Evolutionary conservation across 1,284 basidiomycete genomes (phyloP), one percentile per base, ranked within the genome.

Genomic region (Taiwanofungus camphoratus): DNA sequence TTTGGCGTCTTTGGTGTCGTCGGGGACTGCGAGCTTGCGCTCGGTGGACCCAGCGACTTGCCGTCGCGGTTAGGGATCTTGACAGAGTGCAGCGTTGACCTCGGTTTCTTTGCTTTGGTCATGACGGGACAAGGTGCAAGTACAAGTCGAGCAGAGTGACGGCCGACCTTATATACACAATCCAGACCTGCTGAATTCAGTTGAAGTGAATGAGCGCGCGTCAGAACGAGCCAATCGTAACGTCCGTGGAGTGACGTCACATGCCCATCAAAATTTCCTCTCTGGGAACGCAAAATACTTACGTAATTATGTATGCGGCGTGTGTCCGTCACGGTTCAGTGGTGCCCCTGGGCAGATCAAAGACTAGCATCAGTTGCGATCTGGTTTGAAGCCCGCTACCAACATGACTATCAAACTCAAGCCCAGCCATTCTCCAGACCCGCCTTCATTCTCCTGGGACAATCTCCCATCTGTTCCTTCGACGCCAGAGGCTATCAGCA

Each of bases 381-480:
- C n/a, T n/a, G n/a, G n/a, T n/a, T n/a, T n/a, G n/a, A n/a, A n/a
- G n/a, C n/a, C n/a, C n/a, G n/a, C n/a, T n/a, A n/a, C n/a, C 11
- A 42, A 40, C 13, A 71, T 77, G 71, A 66, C 75, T 32, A 67
- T 85, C 52, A 82, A 75, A 56, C 73, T 85, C 47, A 80, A 76
- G 63, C 71, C 71, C 2, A 59, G 56, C 18, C 52, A 53, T 6
- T 61, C 64, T 2, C 64, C 67, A 7, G 42, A 51, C 9, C 68
- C 61, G 6, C 59, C 65, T 8, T 64, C 74, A 0, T 82, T 87
- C 53, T 71, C 76, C 11, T 86, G 82, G 77, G 73, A 77, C 31
- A 66, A 65, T 3, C 52, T 72, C 4, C 62, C 67, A 1, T 57
- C 65, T 3, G 55, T 59, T 4, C 64, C 68, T 7, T 58, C 66